phyloP scores from a whole-genome alignment of 225 moss, liverwort and hornwort species.

The Takakia lepidozioides region DNA sequence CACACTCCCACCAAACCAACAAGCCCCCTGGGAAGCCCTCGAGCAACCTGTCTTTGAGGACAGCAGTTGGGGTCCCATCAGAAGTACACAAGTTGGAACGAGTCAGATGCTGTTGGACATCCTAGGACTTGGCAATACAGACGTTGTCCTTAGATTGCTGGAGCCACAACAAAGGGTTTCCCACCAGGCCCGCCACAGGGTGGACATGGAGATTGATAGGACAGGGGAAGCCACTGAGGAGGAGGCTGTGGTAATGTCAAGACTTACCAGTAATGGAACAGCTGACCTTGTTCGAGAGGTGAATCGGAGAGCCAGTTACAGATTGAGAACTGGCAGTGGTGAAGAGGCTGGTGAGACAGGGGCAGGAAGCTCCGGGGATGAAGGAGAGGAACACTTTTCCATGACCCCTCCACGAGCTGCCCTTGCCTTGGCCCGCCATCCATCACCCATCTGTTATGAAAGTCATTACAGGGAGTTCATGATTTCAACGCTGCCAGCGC shows the following conservation, averaged over 20 bases:
- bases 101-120: constrained; percentile 29
- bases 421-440: constrained; percentile 31
- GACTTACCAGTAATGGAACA: constrained; percentile 13
- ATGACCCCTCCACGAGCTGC: constrained; percentile 18
- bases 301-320: constrained; percentile 24
- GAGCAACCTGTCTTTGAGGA: no score
- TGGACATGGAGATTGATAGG: no score
- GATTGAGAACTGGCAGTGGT: constrained; percentile 29
- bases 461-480: constrained; percentile 70
- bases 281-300: constrained; percentile 24
- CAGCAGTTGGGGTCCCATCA: no score
- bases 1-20: no score
- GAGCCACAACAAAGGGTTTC: no score
- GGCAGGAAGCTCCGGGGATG: constrained; percentile 61
- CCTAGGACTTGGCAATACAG: constrained; percentile 27
- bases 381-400: constrained; percentile 32
- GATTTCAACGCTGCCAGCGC: constrained; percentile 40
- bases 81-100: no score
- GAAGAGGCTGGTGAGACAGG: constrained; percentile 35
- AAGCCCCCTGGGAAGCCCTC: no score
- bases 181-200: background rate
- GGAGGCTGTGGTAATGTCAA: no score
- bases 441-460: constrained; percentile 61
- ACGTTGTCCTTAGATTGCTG: constrained; percentile 8
- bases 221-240: no score